Evolutionary conservation across 2,329 filamentous ascomycete genomes (phyloP).

Genomic region (Colletotrichum tabaci): DNA sequence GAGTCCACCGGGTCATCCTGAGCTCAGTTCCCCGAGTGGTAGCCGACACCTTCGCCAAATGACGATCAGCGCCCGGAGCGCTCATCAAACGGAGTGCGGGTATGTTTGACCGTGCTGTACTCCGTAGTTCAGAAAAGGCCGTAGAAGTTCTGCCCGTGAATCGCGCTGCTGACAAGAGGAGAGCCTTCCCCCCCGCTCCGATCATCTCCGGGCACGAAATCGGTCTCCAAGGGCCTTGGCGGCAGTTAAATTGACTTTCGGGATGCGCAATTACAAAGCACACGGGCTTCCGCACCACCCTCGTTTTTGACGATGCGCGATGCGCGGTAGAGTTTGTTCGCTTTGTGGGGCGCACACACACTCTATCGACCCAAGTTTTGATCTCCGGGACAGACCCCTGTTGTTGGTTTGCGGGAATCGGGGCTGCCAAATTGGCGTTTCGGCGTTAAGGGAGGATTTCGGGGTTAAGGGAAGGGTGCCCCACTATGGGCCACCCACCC

Average conservation of each 20-base stretch:
- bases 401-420: too few species aligned
- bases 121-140: not conserved
- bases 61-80: conserved; percentile 18
- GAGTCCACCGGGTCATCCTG: not conserved
- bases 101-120: too few species aligned
- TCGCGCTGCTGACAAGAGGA: not conserved
- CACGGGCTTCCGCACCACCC: not conserved
- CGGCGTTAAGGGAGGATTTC: too few species aligned
- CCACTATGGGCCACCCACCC: too few species aligned
- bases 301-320: not conserved
- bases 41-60: conserved; percentile 6
- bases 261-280: not conserved
- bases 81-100: not conserved
- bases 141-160: conserved; percentile 1
- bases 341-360: not conserved
- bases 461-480: too few species aligned
- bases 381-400: too few species aligned
- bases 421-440: too few species aligned
- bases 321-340: not conserved
- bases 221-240: not conserved
- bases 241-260: conserved; percentile 9
- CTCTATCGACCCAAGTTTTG: not conserved
- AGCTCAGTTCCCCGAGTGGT: conserved; percentile 1
- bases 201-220: too few species aligned
- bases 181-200: too few species aligned